Conservation (phyloP, 2,329 filamentous ascomycete species). For the Venturia nashicola region DNA sequence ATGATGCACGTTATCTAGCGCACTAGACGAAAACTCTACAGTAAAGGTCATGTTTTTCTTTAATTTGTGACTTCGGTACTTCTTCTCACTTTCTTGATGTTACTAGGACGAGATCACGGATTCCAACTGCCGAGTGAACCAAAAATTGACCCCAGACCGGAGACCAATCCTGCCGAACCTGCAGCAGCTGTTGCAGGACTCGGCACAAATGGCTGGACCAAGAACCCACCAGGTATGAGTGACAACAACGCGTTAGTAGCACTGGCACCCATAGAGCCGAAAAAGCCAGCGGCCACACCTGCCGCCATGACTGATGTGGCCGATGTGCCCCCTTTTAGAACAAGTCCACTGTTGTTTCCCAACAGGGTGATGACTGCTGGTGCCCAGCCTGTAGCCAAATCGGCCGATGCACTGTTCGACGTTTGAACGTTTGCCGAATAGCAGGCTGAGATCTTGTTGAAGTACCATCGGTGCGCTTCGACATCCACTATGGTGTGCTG, state of each 20-base stretch:
- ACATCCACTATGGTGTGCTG: conserved; percentile 18
- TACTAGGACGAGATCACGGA: background rate
- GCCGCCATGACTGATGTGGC: background rate
- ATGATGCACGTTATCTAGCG: no score
- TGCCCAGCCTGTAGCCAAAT: background rate
- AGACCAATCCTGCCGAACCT: background rate
- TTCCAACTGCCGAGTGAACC: background rate
- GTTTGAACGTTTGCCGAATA: background rate
- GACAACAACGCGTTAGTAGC: background rate
- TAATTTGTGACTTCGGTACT: background rate
- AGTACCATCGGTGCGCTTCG: conserved; percentile 23
- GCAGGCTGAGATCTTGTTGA: conserved; percentile 23
- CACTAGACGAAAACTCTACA: no score
- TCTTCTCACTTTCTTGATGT: background rate
- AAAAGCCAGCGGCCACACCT: background rate
- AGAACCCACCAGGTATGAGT: background rate
- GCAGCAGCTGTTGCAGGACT: background rate
- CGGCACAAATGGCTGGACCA: background rate
- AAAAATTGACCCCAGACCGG: background rate
- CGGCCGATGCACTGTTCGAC: background rate
- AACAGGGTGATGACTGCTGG: background rate
- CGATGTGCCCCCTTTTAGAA: background rate
- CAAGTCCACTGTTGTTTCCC: background rate
- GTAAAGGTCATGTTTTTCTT: no score
- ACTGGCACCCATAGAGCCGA: background rate